phyloP scores from a whole-genome alignment of 345 rosid genomes.

The Dimocarpus longan region DNA sequence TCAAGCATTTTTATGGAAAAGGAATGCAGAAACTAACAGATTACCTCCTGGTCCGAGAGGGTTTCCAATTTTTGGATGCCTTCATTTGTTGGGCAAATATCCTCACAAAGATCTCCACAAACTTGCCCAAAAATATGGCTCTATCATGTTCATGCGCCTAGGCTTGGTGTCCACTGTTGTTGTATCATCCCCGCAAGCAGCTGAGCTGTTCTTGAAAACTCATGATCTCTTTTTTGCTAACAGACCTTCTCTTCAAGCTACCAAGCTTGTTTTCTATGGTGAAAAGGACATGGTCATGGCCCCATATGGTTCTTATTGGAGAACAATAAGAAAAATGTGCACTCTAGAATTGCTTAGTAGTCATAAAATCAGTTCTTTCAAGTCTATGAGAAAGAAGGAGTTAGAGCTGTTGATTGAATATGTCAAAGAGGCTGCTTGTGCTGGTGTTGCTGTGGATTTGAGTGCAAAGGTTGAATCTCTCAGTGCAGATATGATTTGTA shows the following conservation, averaged over 20 bases:
- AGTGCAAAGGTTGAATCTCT: slow-evolving; percentile 26
- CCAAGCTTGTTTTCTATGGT: slow-evolving; percentile 18
- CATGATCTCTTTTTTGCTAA: slow-evolving; percentile 32
- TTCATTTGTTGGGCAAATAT: too few relatives aligned
- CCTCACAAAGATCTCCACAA: too few relatives aligned
- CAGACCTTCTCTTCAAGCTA: slow-evolving; percentile 22
- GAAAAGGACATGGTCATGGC: slow-evolving; percentile 15
- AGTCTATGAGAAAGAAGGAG: too few relatives aligned
- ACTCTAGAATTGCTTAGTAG: too few relatives aligned
- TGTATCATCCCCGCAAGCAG: slow-evolving; percentile 32
- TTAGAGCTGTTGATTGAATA: too few relatives aligned
- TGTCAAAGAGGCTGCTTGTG: neutral
- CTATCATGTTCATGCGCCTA: too few relatives aligned
- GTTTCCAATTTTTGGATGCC: too few relatives aligned
- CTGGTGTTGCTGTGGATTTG: slow-evolving; percentile 16
- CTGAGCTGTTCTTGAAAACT: slow-evolving; percentile 37
- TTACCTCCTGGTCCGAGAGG: neutral
- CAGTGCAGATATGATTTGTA: slow-evolving; percentile 32
- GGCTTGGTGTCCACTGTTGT: too few relatives aligned
- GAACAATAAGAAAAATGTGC: too few relatives aligned
- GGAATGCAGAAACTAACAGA: neutral
- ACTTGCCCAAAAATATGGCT: too few relatives aligned
- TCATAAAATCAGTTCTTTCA: too few relatives aligned
- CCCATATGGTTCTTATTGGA: too few relatives aligned
- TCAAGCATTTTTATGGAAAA: neutral